Evolutionary conservation across 1,284 basidiomycete genomes (phyloP).

Genomic region (Coniferiporia weirii): DNA sequence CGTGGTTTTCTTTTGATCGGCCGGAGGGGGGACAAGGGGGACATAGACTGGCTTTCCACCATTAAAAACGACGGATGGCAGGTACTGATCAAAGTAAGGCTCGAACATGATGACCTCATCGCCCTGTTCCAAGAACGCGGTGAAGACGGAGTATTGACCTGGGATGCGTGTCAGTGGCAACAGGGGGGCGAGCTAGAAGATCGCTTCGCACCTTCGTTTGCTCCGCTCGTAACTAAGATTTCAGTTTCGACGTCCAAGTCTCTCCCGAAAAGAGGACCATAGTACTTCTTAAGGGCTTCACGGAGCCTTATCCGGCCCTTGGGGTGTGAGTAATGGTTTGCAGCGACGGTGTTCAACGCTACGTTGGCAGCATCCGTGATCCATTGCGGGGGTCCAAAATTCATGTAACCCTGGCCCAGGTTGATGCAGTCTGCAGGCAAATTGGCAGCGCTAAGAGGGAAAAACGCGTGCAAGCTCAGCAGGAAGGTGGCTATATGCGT

Average conservation of each 20-base stretch:
- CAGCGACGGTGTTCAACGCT: constrained; percentile 61
- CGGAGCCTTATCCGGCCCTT: constrained; percentile 82
- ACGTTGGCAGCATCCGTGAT: constrained; percentile 71
- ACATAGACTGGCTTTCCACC: constrained; percentile 92
- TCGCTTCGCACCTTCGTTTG: constrained; percentile 74
- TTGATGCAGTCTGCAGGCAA: constrained; percentile 86
- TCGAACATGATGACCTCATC: constrained; percentile 99
- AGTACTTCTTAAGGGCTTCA: constrained; percentile 78
- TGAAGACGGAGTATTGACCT: constrained; percentile 90
- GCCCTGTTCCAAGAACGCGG: constrained; percentile 82
- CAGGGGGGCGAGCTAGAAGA: neutral
- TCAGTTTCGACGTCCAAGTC: constrained; percentile 82
- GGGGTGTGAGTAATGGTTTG: constrained; percentile 90
- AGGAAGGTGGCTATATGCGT: constrained; percentile 4
- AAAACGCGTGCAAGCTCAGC: constrained; percentile 11
- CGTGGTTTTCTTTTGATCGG: constrained; percentile 45
- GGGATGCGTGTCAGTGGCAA: constrained; percentile 7
- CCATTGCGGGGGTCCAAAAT: constrained; percentile 83
- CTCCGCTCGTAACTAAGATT: constrained; percentile 92
- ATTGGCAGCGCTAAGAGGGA: constrained; percentile 64
- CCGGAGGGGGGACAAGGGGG: constrained; percentile 81
- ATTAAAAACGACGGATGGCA: constrained; percentile 89
- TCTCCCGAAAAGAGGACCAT: constrained; percentile 66
- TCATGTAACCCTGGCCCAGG: constrained; percentile 94
- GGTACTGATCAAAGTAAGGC: constrained; percentile 97